A percentile compares a stretch with the other conserved stretches of the same genome.
Evolutionary conservation across 805 yeast species (phyloP).

Genomic region (Spathaspora sp.): DNA sequence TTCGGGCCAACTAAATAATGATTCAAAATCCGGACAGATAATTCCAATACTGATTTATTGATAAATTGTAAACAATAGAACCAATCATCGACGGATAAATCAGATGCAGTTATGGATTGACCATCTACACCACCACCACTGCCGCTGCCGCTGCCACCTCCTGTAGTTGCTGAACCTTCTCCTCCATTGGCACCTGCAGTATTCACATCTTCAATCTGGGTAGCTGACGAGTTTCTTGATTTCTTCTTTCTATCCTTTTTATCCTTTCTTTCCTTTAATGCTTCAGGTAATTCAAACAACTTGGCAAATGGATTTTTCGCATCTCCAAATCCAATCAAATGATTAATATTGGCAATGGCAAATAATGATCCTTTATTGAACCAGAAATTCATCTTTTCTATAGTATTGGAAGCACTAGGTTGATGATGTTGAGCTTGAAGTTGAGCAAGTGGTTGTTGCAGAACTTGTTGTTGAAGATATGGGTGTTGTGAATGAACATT

Average conservation of each 20-base stretch:
- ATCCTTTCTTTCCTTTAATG: constrained; percentile 65
- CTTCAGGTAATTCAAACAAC: constrained; percentile 68
- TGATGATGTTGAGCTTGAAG: constrained; percentile 13
- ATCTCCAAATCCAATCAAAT: constrained; percentile 75
- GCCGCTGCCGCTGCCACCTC: constrained; percentile 2
- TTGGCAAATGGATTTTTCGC: constrained; percentile 73
- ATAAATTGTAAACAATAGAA: constrained; percentile 50
- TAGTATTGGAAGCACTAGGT: constrained; percentile 22
- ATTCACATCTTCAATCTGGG: constrained; percentile 8
- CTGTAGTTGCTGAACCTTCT: constrained; percentile 9
- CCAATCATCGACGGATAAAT: constrained; percentile 47
- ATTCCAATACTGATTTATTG: constrained; percentile 62
- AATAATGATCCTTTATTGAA: constrained; percentile 72
- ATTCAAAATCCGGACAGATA: constrained; percentile 64
- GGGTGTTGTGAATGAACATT: constrained; percentile 14
- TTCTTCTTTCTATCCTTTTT: constrained; percentile 65
- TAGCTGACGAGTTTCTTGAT: constrained; percentile 19
- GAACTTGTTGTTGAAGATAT: constrained; percentile 24
- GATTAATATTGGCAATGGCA: constrained; percentile 73
- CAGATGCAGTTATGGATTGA: constrained; percentile 29
- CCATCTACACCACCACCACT: constrained; percentile 23
- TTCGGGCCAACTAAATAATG: constrained; percentile 70
- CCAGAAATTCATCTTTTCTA: constrained; percentile 64
- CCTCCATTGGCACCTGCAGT: constrained; percentile 2
- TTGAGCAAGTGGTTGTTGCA: constrained; percentile 2